Percentiles rank a stretch among this genome's conserved stretches.
Evolutionary conservation across 2,329 filamentous ascomycete genomes (phyloP).

Genomic region (Aspergillus puulaauensis): DNA sequence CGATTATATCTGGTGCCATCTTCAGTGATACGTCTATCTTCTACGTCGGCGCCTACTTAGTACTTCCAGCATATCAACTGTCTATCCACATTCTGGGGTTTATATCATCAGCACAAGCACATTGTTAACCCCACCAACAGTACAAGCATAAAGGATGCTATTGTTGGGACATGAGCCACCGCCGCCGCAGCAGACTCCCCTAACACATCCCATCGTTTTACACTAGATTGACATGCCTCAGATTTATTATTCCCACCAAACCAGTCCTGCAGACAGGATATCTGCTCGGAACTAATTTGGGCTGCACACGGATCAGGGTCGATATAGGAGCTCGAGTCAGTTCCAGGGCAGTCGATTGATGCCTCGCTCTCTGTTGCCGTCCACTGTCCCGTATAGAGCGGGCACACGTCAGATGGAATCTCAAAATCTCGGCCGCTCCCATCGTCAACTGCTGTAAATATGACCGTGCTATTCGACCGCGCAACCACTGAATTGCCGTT

Average conservation of each 20-base stretch:
- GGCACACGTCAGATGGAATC: background rate
- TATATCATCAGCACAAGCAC: too few species aligned
- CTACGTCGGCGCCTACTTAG: too few species aligned
- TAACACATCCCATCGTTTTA: background rate
- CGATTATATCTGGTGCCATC: too few species aligned
- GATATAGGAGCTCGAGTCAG: background rate
- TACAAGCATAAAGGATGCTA: background rate
- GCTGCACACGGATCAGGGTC: background rate
- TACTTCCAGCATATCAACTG: too few species aligned
- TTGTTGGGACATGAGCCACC: background rate
- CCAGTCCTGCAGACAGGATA: background rate
- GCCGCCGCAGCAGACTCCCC: background rate
- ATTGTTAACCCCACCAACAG: background rate
- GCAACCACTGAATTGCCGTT: background rate
- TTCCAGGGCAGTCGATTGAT: background rate
- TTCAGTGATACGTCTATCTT: too few species aligned
- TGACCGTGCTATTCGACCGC: background rate
- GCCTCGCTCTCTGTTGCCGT: background rate
- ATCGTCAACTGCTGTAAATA: background rate
- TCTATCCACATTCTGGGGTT: too few species aligned
- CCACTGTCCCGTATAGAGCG: background rate
- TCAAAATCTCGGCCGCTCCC: constrained; percentile 1
- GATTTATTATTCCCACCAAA: constrained; percentile 2
- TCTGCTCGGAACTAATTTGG: background rate
- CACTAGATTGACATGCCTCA: background rate